Base-by-base conservation (phyloP, 768 basidiomycete species). In the Clavulina sp. region DNA sequence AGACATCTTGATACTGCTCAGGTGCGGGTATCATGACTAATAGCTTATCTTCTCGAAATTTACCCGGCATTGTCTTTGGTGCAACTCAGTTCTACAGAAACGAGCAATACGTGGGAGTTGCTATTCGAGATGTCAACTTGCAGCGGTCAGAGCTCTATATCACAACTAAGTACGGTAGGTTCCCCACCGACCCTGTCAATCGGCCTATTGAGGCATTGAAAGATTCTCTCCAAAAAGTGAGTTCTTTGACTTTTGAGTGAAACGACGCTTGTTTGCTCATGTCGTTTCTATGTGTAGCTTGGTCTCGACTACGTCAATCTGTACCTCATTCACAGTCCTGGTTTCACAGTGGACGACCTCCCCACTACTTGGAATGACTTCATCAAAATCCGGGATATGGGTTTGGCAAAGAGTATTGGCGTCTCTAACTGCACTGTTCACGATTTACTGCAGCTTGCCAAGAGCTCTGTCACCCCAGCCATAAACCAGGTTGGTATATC, bases 371-470 rank as follows among this genome's bases (percentile, higher is more conserved):
- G 81, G 81, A 63, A 62, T 49, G 68, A 73, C 43, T 73, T 81
- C 53, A 80, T 80, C 57, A 65, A 67, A 30, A 63, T 78, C 26
- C 70, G 72, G 58, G 64, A 72, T 32, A 66, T 65, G n/a, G 80
- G 80, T 1, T 64, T 77, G 2, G 72, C 71, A 50, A 80, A 74
- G 78, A 80, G 75, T 60, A 80, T 81, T 50, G 81, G 81, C 18
- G 79, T 85, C 51, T 78, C 76, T 65, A 84, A 84, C 63, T 83
- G 79, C 61, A 60, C 59, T 3, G 55, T 80, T 30, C 61, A 67
- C 1, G 63, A 77, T 46, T 66, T 85, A 18, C 66, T 80, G 58
- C 62, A 62, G 2, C 55, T 63, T 0, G 76, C 77, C 0, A 67
- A 64, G 32, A n/a, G n/a, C n/a, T n/a, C n/a, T n/a, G 63, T 78